These are phyloP conservation scores for Entelexis sorbosivorans DNA, from an alignment of 1,139 yeast genomes.

Conservation along the genomic window DNA sequence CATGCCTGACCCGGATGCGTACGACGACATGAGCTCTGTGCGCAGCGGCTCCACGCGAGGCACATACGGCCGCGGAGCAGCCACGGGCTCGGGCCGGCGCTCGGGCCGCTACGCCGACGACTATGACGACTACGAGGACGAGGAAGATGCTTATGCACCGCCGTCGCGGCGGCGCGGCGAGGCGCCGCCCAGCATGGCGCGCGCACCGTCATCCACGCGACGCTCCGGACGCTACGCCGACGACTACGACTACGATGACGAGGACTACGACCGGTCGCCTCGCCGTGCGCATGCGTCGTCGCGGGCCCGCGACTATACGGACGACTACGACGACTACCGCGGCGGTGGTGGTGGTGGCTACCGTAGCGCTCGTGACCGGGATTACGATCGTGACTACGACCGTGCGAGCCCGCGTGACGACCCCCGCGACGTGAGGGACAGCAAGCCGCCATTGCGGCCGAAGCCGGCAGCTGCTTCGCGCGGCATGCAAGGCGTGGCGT, in stretches of 20 bases:
- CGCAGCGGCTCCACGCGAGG: conserved; percentile 7
- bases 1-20: conserved; percentile 45
- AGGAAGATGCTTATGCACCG: conserved; percentile 27
- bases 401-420: conserved; percentile 3
- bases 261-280: conserved; percentile 29
- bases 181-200: neutral
- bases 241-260: conserved; percentile 26
- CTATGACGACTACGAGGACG: conserved; percentile 30
- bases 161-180: conserved; percentile 5
- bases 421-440: neutral
- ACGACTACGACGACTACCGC: conserved; percentile 6
- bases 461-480: conserved; percentile 25
- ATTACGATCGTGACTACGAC: conserved; percentile 3
- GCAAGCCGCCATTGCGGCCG: conserved; percentile 14
- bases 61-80: conserved; percentile 7
- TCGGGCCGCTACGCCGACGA: conserved; percentile 17
- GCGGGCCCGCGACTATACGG: conserved; percentile 1
- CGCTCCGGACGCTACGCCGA: conserved; percentile 17
- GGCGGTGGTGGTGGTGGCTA: neutral
- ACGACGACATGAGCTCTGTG: conserved; percentile 19
- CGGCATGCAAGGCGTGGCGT: conserved; percentile 77
- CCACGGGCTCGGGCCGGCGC: conserved; percentile 21
- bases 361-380: conserved; percentile 1
- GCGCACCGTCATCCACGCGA: conserved; percentile 16
- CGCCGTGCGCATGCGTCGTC: neutral